These are phyloP conservation scores for Agapanthus africanus DNA, from an alignment of 106 monocot species.

Conservation along the genomic window DNA sequence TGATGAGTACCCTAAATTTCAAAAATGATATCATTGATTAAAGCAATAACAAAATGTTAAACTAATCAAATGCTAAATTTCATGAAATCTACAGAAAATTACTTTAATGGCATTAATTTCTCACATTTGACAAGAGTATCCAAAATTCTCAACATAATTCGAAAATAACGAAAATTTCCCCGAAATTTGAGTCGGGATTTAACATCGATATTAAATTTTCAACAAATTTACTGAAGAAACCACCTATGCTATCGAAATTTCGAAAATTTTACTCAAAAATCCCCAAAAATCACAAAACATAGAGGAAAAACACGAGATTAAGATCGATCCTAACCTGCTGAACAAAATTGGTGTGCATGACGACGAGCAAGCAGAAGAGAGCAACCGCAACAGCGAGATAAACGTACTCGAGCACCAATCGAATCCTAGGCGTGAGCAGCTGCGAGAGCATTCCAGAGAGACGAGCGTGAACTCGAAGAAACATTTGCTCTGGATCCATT, in stretches of 20 bases:
- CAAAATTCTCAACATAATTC: too few species aligned
- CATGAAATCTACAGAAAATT: not conserved
- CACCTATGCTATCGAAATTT: not conserved
- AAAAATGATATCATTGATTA: too few species aligned
- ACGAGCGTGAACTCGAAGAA: slow-evolving; percentile 90
- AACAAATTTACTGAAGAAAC: not conserved
- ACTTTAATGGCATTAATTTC: too few species aligned
- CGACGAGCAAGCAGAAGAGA: slow-evolving; percentile 79
- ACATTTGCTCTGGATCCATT: slow-evolving; percentile 46
- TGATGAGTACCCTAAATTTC: too few species aligned
- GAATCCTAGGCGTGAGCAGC: slow-evolving; percentile 87
- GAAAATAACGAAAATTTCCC: too few species aligned
- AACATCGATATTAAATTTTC: too few species aligned
- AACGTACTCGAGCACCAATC: slow-evolving; percentile 74
- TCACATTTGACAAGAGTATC: not conserved
- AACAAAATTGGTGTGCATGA: slow-evolving; percentile 99
- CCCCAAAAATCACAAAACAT: not conserved
- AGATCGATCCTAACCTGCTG: slow-evolving; percentile 56
- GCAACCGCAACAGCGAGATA: slow-evolving; percentile 73
- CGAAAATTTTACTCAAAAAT: not conserved
- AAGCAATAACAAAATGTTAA: too few species aligned
- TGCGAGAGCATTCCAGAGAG: slow-evolving; percentile 96
- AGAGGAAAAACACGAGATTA: not conserved
- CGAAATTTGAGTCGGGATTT: too few species aligned
- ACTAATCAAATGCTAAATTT: not conserved